Evolutionary conservation across 1,139 yeast species (phyloP).

Genomic region (Candida sanyaensis): DNA sequence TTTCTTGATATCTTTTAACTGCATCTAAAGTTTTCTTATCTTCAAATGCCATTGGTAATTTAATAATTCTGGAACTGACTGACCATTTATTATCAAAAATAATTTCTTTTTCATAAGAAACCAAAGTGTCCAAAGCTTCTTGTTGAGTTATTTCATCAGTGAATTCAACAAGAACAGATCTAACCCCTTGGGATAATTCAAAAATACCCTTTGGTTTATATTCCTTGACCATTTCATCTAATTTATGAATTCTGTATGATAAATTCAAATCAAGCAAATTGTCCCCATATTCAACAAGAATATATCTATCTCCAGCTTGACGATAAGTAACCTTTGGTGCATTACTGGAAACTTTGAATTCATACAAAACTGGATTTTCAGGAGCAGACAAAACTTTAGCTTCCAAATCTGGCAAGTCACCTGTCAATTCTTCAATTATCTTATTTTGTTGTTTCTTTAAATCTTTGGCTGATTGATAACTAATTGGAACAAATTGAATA

Average conservation of each 20-base stretch:
- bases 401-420: conserved; percentile 40
- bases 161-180: conserved; percentile 88
- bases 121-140: conserved; percentile 60
- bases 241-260: conserved; percentile 80
- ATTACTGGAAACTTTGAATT: conserved; percentile 45
- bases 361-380: conserved; percentile 63
- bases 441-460: conserved; percentile 63
- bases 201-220: conserved; percentile 75
- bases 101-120: conserved; percentile 75
- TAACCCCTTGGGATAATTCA: conserved; percentile 96
- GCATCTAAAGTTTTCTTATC: conserved; percentile 87
- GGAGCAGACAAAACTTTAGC: conserved; percentile 37
- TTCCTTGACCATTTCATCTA: conserved; percentile 69
- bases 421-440: conserved; percentile 46
- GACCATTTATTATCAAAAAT: conserved; percentile 78
- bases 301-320: conserved; percentile 95
- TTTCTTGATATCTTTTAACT: conserved; percentile 87
- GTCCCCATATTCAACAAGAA: conserved; percentile 91
- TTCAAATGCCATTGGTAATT: conserved; percentile 95
- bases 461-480: conserved; percentile 64
- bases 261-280: conserved; percentile 81
- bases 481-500: conserved; percentile 77
- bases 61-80: conserved; percentile 78
- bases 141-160: conserved; percentile 66
- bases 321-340: conserved; percentile 82